Percentiles rank a stretch among this genome's conserved stretches.
Evolutionary conservation across 305 asterid genomes (phyloP).

Genomic region (Rubia occidens): DNA sequence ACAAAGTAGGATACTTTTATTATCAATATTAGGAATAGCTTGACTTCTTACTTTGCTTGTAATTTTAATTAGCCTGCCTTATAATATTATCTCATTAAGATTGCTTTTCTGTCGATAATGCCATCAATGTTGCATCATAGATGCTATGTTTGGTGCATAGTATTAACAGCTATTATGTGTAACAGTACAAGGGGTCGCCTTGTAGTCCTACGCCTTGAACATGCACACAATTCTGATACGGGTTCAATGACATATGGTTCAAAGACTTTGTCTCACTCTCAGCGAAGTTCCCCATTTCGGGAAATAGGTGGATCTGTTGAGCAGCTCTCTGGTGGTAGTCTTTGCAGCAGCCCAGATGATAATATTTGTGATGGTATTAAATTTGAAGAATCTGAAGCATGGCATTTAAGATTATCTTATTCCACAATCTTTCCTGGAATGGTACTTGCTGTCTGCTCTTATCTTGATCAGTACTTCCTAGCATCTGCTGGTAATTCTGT

Average conservation of each 20-base stretch:
- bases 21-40: neutral
- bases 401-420: constrained; percentile 66
- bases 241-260: constrained; percentile 49
- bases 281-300: constrained; percentile 49
- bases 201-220: constrained; percentile 78
- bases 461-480: constrained; percentile 74
- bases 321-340: constrained; percentile 62
- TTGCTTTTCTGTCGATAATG: neutral
- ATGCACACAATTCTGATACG: constrained; percentile 53
- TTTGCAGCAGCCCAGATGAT: constrained; percentile 85
- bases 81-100: neutral
- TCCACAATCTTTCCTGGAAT: constrained; percentile 66
- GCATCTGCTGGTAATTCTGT: constrained; percentile 87
- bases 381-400: constrained; percentile 76
- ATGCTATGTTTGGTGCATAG: neutral
- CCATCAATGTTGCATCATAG: neutral
- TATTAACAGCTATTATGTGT: constrained; percentile 14
- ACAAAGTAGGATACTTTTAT: neutral
- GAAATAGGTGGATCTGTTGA: constrained; percentile 47
- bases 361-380: constrained; percentile 66
- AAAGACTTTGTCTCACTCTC: constrained; percentile 45
- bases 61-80: neutral
- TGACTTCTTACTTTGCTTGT: neutral
- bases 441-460: constrained; percentile 83
- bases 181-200: constrained; percentile 85